phyloP scores from a whole-genome alignment of 108 stramenopile species.

The Nitzschia putrida region DNA sequence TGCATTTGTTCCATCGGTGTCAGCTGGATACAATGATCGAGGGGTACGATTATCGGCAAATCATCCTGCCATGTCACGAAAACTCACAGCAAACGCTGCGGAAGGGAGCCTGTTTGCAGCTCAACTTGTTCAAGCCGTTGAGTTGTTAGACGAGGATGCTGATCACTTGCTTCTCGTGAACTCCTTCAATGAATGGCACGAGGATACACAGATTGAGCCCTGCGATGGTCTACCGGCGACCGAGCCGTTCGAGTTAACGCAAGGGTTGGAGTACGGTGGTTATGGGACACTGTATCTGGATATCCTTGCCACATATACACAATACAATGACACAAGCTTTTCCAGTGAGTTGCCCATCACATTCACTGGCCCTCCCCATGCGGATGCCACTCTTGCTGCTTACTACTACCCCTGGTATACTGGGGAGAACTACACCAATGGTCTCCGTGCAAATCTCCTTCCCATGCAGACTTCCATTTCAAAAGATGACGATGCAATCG shows the following conservation, averaged over 20 bases:
- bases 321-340: background rate
- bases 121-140: slow-evolving; percentile 17
- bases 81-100: slow-evolving; percentile 10
- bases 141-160: slow-evolving; percentile 25
- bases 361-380: background rate
- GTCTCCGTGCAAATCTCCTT: background rate
- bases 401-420: slow-evolving; percentile 45
- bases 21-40: slow-evolving; percentile 48
- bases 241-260: slow-evolving; percentile 8
- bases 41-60: slow-evolving; percentile 35
- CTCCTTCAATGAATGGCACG: slow-evolving; percentile 59
- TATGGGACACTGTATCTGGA: slow-evolving; percentile 40
- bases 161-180: slow-evolving; percentile 47
- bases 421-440: background rate
- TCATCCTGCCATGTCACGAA: slow-evolving; percentile 40
- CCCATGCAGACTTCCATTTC: slow-evolving; percentile 2
- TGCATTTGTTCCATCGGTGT: slow-evolving; percentile 32
- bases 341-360: background rate
- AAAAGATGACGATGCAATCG: background rate
- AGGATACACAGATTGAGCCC: slow-evolving; percentile 44
- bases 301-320: slow-evolving; percentile 8
- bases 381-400: slow-evolving; percentile 14
- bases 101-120: slow-evolving; percentile 41
- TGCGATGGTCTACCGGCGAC: slow-evolving; percentile 5
- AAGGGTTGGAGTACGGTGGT: slow-evolving; percentile 38